Percentiles rank a stretch among this genome's conserved stretches.
Evolutionary conservation across 1,139 yeast genomes (phyloP).

Genomic region (Geotrichum fermentans): DNA sequence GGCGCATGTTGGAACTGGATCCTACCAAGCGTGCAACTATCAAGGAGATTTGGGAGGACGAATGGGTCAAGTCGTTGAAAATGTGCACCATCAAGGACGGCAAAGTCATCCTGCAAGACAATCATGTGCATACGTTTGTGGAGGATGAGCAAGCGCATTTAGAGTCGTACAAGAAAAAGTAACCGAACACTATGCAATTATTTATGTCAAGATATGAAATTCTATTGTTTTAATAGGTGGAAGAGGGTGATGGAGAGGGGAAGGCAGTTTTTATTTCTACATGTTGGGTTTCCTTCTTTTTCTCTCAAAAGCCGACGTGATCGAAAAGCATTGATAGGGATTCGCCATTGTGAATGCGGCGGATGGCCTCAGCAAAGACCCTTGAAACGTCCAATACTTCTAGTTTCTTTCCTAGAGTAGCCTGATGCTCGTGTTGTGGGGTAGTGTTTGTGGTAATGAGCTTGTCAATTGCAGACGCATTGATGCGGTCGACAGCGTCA

Average conservation of each 20-base stretch:
- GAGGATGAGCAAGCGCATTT: slow-evolving; percentile 46
- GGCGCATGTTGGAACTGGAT: slow-evolving; percentile 66
- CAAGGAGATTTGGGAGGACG: slow-evolving; percentile 60
- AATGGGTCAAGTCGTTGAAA: slow-evolving; percentile 61
- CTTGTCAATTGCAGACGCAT: slow-evolving; percentile 69
- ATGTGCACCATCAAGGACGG: slow-evolving; percentile 43
- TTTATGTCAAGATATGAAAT: too few species aligned
- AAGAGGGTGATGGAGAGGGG: neutral
- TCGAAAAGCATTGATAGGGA: slow-evolving; percentile 90
- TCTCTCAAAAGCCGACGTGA: slow-evolving; percentile 39
- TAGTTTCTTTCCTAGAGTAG: slow-evolving; percentile 52
- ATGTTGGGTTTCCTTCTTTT: neutral
- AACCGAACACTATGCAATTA: too few species aligned
- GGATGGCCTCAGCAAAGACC: slow-evolving; percentile 86
- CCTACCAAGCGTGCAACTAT: slow-evolving; percentile 66
- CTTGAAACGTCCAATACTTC: slow-evolving; percentile 85
- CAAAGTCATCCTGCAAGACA: slow-evolving; percentile 45
- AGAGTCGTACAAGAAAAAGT: slow-evolving; percentile 40
- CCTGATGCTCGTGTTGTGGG: slow-evolving; percentile 63
- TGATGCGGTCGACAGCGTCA: slow-evolving; percentile 73
- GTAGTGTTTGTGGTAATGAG: slow-evolving; percentile 89
- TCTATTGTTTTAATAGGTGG: neutral
- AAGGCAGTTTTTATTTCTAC: neutral
- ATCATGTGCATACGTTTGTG: slow-evolving; percentile 56
- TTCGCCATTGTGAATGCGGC: slow-evolving; percentile 96